Percentiles rank a stretch among this genome's conserved stretches.
Conservation (phyloP, 192 early-diverging fungal genomes). For the Endogone sp. region DNA sequence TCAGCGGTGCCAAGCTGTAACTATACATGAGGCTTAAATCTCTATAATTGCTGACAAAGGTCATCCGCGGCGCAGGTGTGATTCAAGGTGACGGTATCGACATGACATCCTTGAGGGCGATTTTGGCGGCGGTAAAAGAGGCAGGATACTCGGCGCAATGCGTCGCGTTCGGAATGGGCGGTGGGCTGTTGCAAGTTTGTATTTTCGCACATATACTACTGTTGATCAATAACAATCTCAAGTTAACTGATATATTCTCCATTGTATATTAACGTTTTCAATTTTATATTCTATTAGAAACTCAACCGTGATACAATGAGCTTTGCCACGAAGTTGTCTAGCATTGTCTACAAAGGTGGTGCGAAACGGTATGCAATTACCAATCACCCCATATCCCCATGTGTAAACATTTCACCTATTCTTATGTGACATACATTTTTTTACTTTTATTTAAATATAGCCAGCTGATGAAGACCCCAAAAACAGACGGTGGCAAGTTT, state of each 20-base stretch:
- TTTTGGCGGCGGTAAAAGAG: constrained; percentile 51
- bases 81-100: constrained; percentile 87
- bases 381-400: background rate
- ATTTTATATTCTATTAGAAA: constrained; percentile 46
- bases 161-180: constrained; percentile 86
- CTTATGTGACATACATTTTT: background rate
- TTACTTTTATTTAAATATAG: constrained; percentile 18
- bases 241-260: no score
- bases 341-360: constrained; percentile 67
- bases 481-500: constrained; percentile 63
- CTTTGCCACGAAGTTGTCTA: constrained; percentile 80
- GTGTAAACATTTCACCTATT: background rate
- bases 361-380: constrained; percentile 26
- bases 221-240: no score
- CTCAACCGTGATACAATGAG: constrained; percentile 84
- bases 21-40: no score
- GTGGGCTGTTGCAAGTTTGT: constrained; percentile 56
- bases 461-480: constrained; percentile 88
- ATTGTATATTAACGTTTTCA: background rate
- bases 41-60: constrained; percentile 1
- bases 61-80: constrained; percentile 64
- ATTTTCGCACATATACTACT: no score
- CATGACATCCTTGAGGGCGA: constrained; percentile 40
- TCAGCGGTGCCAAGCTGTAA: background rate
- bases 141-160: constrained; percentile 70